Conservation (phyloP, 2,329 filamentous ascomycete genomes). For the Cladophialophora psammophila region DNA sequence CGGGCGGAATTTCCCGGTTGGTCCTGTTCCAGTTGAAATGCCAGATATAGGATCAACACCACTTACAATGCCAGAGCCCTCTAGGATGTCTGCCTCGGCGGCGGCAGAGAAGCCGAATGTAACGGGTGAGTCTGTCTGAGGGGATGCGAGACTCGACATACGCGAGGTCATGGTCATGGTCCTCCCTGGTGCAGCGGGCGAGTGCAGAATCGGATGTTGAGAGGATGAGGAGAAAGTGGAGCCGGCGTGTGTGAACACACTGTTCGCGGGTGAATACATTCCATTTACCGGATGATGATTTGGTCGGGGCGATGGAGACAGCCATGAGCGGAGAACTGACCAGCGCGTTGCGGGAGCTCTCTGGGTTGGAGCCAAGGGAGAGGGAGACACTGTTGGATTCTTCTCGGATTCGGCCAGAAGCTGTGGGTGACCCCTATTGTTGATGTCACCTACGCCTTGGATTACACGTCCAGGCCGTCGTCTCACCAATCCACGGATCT, state of each 20-base stretch:
- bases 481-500: slow-evolving; percentile 28
- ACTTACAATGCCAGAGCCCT: neutral
- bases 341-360: slow-evolving; percentile 10
- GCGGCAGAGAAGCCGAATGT: slow-evolving; percentile 11
- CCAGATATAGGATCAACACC: neutral
- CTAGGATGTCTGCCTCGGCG: slow-evolving; percentile 6
- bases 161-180: slow-evolving; percentile 24
- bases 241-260: slow-evolving; percentile 15
- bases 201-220: slow-evolving; percentile 24
- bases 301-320: neutral
- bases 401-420: slow-evolving; percentile 3
- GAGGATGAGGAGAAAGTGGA: slow-evolving; percentile 23
- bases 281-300: neutral
- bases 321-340: slow-evolving; percentile 14
- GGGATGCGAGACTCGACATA: slow-evolving; percentile 12
- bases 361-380: neutral
- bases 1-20: slow-evolving; percentile 1
- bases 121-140: slow-evolving; percentile 11
- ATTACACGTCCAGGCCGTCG: slow-evolving; percentile 12
- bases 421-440: neutral
- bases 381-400: slow-evolving; percentile 1
- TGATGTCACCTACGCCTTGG: slow-evolving; percentile 13
- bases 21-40: neutral
- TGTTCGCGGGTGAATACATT: slow-evolving; percentile 15
- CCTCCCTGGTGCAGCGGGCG: slow-evolving; percentile 15